phyloP scores from a whole-genome alignment of 768 basidiomycete species.

The Dioszegia aurantiaca region DNA sequence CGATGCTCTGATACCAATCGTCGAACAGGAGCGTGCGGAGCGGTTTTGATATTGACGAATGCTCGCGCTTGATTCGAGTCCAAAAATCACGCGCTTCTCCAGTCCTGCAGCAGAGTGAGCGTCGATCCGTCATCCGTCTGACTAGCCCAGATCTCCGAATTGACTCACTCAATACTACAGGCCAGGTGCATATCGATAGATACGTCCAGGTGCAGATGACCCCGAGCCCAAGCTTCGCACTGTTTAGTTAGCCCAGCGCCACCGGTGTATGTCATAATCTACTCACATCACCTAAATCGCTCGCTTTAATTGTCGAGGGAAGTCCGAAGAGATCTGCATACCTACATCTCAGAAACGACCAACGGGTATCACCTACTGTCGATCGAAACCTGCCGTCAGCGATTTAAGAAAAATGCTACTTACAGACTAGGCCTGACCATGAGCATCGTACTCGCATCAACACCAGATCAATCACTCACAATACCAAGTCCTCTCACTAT shows the following conservation, averaged over 20 bases:
- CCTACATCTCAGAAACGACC: constrained; percentile 1
- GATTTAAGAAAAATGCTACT: background rate
- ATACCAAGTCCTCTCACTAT: constrained; percentile 21
- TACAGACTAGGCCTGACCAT: constrained; percentile 8
- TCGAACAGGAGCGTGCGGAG: background rate
- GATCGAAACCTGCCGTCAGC: constrained; percentile 15
- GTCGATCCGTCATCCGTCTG: too few species aligned
- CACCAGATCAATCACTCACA: constrained; percentile 4
- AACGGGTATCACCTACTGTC: constrained; percentile 1
- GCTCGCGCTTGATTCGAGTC: constrained; percentile 1
- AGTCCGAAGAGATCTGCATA: constrained; percentile 19
- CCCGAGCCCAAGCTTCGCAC: constrained; percentile 17
- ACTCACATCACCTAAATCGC: constrained; percentile 8
- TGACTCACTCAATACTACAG: constrained; percentile 18
- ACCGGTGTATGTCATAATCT: background rate
- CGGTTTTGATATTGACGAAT: background rate
- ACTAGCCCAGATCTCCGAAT: background rate
- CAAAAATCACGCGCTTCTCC: background rate
- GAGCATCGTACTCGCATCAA: background rate
- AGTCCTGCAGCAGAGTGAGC: background rate
- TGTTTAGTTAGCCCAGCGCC: background rate
- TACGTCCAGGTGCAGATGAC: constrained; percentile 15
- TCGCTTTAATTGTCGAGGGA: constrained; percentile 13
- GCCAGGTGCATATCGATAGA: constrained; percentile 20
- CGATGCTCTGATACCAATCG: background rate